Evolutionary conservation across 495 filamentous ascomycete genomes (phyloP).

Genomic region (Penicillium macrosclerotiorum): DNA sequence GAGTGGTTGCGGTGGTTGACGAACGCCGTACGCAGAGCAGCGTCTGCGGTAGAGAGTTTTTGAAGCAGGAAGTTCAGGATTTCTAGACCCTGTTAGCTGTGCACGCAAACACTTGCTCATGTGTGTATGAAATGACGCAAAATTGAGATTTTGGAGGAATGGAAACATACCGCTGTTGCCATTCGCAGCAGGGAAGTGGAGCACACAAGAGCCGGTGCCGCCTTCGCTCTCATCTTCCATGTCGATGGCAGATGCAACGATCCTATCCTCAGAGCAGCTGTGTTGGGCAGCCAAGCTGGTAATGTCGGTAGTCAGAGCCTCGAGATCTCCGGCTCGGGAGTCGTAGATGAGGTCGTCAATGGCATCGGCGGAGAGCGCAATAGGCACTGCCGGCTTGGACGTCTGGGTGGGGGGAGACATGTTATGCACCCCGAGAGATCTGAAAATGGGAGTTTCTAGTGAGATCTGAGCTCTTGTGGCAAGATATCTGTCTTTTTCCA

Average conservation of each 20-base stretch:
- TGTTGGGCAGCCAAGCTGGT: slow-evolving; percentile 56
- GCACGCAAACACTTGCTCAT: too few relatives aligned
- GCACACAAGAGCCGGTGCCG: slow-evolving; percentile 46
- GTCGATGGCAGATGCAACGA: slow-evolving; percentile 67
- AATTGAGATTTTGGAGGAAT: slow-evolving; percentile 4
- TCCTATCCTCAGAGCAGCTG: slow-evolving; percentile 44
- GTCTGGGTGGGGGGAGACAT: slow-evolving; percentile 19
- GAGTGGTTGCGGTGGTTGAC: slow-evolving; percentile 70
- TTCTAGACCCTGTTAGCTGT: too few relatives aligned
- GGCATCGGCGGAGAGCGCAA: slow-evolving; percentile 64
- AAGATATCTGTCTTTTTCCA: too few relatives aligned
- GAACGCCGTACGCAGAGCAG: slow-evolving; percentile 30
- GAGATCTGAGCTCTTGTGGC: too few relatives aligned
- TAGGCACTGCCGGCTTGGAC: slow-evolving; percentile 32
- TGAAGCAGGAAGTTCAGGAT: slow-evolving; percentile 50
- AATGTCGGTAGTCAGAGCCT: slow-evolving; percentile 63
- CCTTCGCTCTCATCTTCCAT: slow-evolving; percentile 64
- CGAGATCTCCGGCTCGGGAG: slow-evolving; percentile 70
- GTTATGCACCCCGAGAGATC: slow-evolving; percentile 1
- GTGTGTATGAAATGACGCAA: neutral
- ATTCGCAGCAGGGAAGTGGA: slow-evolving; percentile 91
- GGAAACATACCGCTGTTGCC: slow-evolving; percentile 66
- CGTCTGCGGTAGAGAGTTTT: slow-evolving; percentile 29
- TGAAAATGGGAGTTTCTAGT: too few relatives aligned
- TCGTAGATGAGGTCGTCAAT: slow-evolving; percentile 87